Percentiles rank a stretch among this genome's conserved stretches.
Conservation (phyloP, 306 rosid genomes). For the Luffa acutangula region DNA sequence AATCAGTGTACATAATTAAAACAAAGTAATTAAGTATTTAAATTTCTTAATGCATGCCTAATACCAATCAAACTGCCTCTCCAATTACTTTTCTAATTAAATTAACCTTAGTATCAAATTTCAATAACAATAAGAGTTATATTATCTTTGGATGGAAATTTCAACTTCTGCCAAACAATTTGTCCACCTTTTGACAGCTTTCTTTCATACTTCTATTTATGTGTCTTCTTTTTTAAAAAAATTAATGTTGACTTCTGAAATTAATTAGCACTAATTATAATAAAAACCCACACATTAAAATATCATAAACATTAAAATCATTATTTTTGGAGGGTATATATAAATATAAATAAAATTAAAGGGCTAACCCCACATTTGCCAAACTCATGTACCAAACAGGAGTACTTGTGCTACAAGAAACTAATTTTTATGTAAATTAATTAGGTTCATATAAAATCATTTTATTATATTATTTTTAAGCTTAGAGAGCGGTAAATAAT, state of each 20-base stretch:
- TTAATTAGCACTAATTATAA: neutral
- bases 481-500: neutral
- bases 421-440: too few relatives aligned
- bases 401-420: neutral
- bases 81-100: neutral
- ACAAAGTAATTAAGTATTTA: neutral
- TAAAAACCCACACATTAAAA: neutral
- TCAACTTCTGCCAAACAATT: conserved; percentile 1
- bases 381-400: neutral
- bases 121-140: neutral
- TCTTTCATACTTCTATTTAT: neutral
- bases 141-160: neutral
- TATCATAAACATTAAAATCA: neutral
- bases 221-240: neutral
- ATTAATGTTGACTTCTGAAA: neutral
- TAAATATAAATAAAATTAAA: neutral
- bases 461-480: neutral
- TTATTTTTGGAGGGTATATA: neutral
- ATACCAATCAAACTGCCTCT: neutral
- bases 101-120: neutral
- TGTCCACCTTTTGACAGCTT: neutral
- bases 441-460: neutral
- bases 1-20: neutral
- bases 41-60: neutral
- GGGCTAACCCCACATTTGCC: neutral